These are phyloP conservation scores for Eucalyptus tenuipes DNA, from an alignment of 345 rosid species.

Conservation along the genomic window DNA sequence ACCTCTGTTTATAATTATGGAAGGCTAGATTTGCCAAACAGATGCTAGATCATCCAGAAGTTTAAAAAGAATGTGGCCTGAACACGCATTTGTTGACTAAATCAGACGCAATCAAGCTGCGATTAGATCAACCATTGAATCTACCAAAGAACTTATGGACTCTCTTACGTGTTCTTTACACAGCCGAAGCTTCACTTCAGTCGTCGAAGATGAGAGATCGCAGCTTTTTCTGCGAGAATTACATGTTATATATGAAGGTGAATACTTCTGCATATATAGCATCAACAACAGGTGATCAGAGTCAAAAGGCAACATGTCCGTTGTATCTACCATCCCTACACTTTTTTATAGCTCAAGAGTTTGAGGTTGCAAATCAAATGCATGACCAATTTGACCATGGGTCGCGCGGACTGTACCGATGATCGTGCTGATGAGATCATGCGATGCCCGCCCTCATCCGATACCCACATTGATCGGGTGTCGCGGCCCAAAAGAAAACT, in stretches of 20 bases:
- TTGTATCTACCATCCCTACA: neutral
- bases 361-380: neutral
- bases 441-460: neutral
- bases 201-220: neutral
- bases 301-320: neutral
- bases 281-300: neutral
- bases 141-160: neutral
- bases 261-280: neutral
- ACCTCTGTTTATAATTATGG: neutral
- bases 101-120: neutral
- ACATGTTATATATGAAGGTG: neutral
- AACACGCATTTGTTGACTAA: neutral
- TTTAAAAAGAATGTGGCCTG: neutral
- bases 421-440: neutral
- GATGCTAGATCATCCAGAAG: neutral
- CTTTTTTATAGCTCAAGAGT: neutral
- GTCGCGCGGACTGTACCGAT: neutral
- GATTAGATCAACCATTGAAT: neutral
- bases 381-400: neutral
- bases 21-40: neutral
- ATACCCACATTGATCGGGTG: neutral
- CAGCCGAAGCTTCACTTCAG: neutral
- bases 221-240: neutral
- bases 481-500: rapidly evolving
- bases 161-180: neutral